Evolutionary conservation across 2,329 filamentous ascomycete species (phyloP), one percentile per base, ranked within the genome.

Genomic region (Pseudogymnoascus sp.): DNA sequence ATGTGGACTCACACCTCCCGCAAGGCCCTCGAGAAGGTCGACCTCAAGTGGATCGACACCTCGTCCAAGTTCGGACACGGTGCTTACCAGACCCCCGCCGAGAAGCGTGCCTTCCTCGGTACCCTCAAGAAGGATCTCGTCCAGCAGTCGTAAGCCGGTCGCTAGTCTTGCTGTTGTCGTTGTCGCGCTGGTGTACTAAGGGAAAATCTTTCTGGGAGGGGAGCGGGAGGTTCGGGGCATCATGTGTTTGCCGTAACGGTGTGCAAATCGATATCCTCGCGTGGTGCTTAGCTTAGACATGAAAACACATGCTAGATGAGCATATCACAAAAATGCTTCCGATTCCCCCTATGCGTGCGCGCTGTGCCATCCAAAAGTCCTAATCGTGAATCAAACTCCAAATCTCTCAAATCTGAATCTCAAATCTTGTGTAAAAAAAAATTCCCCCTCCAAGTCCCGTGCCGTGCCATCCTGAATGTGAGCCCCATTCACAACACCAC

Each of bases 1-100:
- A 95, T 99, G 87, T 97, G 95, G 87, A 85, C 84, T 68, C 95
- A 99, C 87, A 97, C 93, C 74, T 96, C 90, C 77, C 87, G 95
- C 78, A 92, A 89, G 80, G 91, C 95, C 64, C 86, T 96, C 77
- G 95, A 99, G 89, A 97, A 99, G 91, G 90, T 97, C 79, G 91
- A 93, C 77, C 90, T 99, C 84, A 99, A 99, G 84, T 99, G 95
- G 95, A 99, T 99, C 89, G 95, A 99, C 77, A 99, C 95, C 75
- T 97, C 93, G 68, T 97, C 93, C 83, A 96, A 99, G 87, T 99
- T 99, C 81, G 95, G 95, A 82, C 95, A 99, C 85, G 95, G 95
- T 88, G 93, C 92, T 76, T 99, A 96, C 91, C 95, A 99, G 86
- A 99, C 95, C 69, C 84, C 89, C 71, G 89, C 90, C 77, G 95